Percentiles rank a stretch among this genome's conserved stretches.
These are phyloP conservation scores for Phragmites australis DNA, from an alignment of 176 grass and related monocot species.

Conservation along the genomic window DNA sequence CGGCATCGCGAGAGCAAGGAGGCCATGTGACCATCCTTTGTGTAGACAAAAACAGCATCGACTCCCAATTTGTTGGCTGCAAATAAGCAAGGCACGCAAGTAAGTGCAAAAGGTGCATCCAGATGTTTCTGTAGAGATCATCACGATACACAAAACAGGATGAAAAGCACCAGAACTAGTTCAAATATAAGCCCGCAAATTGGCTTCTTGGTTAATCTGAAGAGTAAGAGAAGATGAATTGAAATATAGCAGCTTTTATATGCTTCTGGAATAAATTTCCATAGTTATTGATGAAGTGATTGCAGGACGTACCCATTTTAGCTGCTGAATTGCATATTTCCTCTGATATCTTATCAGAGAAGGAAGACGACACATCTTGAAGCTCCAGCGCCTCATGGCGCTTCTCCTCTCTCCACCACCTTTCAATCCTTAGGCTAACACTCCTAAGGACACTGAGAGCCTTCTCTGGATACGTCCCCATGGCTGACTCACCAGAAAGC, in stretches of 20 bases:
- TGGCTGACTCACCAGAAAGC: constrained; percentile 98
- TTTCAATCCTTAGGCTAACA: constrained; percentile 95
- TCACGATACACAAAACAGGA: background rate
- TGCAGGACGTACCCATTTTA: constrained; percentile 74
- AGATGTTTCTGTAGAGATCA: background rate
- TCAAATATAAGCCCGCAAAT: background rate
- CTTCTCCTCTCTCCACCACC: constrained; percentile 98
- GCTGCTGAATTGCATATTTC: constrained; percentile 97
- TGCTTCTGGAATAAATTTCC: background rate
- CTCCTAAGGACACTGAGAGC: constrained; percentile 84
- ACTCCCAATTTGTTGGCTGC: constrained; percentile 90
- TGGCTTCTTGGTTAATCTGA: background rate
- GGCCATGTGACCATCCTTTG: constrained; percentile 76
- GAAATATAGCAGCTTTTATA: background rate
- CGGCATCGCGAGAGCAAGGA: constrained; percentile 89
- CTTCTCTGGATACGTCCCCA: constrained; percentile 93
- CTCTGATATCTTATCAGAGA: constrained; percentile 85
- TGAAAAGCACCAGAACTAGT: background rate
- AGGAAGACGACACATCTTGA: constrained; percentile 69
- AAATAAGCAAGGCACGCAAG: background rate
- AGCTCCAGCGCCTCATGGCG: constrained; percentile 65
- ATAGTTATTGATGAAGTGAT: background rate
- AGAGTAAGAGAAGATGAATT: background rate
- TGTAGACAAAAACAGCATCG: constrained; percentile 93
- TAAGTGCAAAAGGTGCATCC: background rate